Evolutionary conservation across 2,329 filamentous ascomycete species (phyloP).

Genomic region (Aureobasidium sp.): DNA sequence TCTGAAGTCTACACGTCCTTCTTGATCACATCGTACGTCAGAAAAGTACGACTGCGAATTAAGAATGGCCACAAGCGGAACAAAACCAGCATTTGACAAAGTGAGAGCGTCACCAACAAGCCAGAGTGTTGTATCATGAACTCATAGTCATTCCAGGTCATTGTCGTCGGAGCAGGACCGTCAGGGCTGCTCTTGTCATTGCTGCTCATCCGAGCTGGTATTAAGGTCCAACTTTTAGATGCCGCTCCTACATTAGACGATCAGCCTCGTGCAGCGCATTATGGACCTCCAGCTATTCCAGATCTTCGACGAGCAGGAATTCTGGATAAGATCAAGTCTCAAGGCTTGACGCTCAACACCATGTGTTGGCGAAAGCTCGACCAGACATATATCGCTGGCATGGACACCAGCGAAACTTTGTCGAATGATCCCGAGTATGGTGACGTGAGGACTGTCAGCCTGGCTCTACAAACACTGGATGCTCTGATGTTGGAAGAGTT

Average conservation of each 20-base stretch:
- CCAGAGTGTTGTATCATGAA: neutral
- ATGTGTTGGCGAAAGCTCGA: slow-evolving; percentile 26
- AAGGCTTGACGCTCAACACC: slow-evolving; percentile 22
- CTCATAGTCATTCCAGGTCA: slow-evolving; percentile 19
- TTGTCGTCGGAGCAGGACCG: slow-evolving; percentile 36
- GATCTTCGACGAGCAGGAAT: slow-evolving; percentile 33
- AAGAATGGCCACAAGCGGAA: neutral
- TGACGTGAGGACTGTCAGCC: slow-evolving; percentile 17
- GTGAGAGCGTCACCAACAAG: neutral
- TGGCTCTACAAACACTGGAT: slow-evolving; percentile 25
- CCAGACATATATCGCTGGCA: slow-evolving; percentile 23
- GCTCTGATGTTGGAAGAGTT: slow-evolving; percentile 23
- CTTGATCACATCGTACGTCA: neutral
- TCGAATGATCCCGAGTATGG: slow-evolving; percentile 20
- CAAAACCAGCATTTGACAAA: slow-evolving; percentile 10
- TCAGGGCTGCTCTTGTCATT: slow-evolving; percentile 37
- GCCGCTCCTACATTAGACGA: slow-evolving; percentile 23
- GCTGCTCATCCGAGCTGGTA: slow-evolving; percentile 30
- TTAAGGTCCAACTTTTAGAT: slow-evolving; percentile 31
- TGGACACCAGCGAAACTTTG: slow-evolving; percentile 23
- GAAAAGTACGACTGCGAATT: neutral
- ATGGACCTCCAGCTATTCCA: slow-evolving; percentile 36
- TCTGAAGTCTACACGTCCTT: neutral
- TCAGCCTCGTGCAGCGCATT: slow-evolving; percentile 37
- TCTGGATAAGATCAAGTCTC: slow-evolving; percentile 28